Evolutionary conservation across 805 yeast genomes (phyloP).

Genomic region (Yarrowia sp.): DNA sequence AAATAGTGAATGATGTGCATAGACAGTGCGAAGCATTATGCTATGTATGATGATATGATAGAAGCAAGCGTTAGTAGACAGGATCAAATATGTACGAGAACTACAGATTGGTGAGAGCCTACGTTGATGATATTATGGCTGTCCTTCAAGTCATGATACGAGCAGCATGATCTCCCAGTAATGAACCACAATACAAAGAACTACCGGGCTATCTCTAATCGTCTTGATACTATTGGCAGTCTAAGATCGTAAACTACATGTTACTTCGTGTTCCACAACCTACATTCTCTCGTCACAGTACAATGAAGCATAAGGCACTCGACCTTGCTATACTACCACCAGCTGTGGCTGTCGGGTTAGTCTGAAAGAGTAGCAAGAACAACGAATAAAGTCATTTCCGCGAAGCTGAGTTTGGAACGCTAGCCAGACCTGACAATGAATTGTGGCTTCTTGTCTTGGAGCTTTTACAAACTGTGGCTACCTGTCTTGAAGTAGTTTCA

Average conservation of each 20-base stretch:
- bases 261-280: too few species aligned
- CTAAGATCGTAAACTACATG: too few species aligned
- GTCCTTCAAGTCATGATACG: too few species aligned
- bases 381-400: background rate
- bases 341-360: background rate
- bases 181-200: too few species aligned
- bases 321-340: too few species aligned
- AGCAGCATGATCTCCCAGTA: too few species aligned
- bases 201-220: too few species aligned
- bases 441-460: background rate
- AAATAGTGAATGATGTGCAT: slow-evolving; percentile 22
- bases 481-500: background rate
- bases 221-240: too few species aligned
- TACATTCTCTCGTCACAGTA: background rate
- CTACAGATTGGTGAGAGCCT: too few species aligned
- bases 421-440: background rate
- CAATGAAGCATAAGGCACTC: background rate
- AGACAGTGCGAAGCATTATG: slow-evolving; percentile 9
- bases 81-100: too few species aligned
- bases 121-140: too few species aligned
- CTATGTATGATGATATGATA: slow-evolving; percentile 9
- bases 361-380: background rate
- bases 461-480: background rate
- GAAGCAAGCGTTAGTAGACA: background rate
- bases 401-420: background rate